phyloP scores from a whole-genome alignment of 257 asterid species.

The Nicotiana otophora region DNA sequence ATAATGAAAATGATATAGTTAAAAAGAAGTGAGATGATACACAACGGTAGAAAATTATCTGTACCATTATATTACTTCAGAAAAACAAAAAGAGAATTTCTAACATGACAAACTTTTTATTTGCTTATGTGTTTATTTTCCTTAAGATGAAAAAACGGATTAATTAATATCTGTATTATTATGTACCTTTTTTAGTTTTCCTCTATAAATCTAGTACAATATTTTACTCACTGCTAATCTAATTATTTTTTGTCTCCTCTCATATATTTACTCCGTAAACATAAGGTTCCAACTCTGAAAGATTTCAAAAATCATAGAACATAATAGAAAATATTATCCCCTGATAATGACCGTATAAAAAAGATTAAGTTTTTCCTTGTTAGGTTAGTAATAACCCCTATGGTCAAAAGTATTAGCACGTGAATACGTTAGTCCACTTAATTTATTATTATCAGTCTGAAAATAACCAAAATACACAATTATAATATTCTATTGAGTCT shows the following conservation, averaged over 20 bases:
- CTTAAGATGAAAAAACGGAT: too few relatives aligned
- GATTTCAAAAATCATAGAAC: neutral
- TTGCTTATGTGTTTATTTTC: too few relatives aligned
- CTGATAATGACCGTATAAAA: neutral
- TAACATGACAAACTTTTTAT: too few relatives aligned
- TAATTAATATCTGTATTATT: too few relatives aligned
- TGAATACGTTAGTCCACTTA: neutral
- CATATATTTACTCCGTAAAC: neutral
- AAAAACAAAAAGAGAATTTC: too few relatives aligned
- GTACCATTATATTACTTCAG: too few relatives aligned
- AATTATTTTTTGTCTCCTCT: neutral
- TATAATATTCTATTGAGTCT: constrained; percentile 1
- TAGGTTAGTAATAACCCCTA: neutral
- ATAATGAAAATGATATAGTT: too few relatives aligned
- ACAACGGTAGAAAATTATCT: too few relatives aligned
- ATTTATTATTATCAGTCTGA: neutral
- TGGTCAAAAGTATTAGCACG: constrained; percentile 4
- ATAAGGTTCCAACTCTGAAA: neutral
- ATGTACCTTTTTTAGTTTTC: too few relatives aligned
- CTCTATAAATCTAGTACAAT: too few relatives aligned
- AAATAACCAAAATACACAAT: neutral
- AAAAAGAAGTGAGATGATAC: too few relatives aligned
- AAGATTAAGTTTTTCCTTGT: neutral
- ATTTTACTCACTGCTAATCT: neutral
- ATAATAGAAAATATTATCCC: neutral